These are phyloP conservation scores for Zygotorulaspora sp. DNA, from an alignment of 805 yeast genomes.

Conservation along the genomic window DNA sequence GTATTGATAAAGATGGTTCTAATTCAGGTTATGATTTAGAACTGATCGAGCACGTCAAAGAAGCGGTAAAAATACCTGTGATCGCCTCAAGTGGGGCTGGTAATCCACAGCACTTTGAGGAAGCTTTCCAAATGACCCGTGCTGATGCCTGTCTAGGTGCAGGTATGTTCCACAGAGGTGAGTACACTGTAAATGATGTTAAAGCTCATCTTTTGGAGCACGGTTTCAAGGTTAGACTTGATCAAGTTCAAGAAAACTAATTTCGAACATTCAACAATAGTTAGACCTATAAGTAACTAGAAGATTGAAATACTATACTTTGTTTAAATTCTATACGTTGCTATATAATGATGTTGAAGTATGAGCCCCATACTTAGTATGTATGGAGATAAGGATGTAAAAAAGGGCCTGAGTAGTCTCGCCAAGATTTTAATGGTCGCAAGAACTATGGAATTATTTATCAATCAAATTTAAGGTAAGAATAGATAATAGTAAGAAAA, in stretches of 20 bases:
- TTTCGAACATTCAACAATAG: too few species aligned
- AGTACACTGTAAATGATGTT: slow-evolving; percentile 81
- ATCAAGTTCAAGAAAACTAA: slow-evolving; percentile 29
- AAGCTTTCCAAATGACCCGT: slow-evolving; percentile 74
- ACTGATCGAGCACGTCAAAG: slow-evolving; percentile 70
- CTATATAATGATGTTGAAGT: too few species aligned
- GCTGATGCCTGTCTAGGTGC: slow-evolving; percentile 99
- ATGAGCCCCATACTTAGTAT: too few species aligned
- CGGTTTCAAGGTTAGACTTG: slow-evolving; percentile 74
- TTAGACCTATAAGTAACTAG: too few species aligned
- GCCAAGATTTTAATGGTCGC: too few species aligned
- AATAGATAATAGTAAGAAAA: too few species aligned
- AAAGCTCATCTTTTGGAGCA: slow-evolving; percentile 57
- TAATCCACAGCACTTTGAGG: slow-evolving; percentile 79
- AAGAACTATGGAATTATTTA: too few species aligned
- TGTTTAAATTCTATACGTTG: too few species aligned
- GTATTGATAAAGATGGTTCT: slow-evolving; percentile 96
- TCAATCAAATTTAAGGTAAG: too few species aligned
- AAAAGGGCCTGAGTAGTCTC: too few species aligned
- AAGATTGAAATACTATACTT: too few species aligned
- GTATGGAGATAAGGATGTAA: too few species aligned
- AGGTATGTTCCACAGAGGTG: slow-evolving; percentile 96
- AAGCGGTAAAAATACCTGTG: slow-evolving; percentile 79
- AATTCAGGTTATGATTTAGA: slow-evolving; percentile 93
- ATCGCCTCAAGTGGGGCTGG: slow-evolving; percentile 99